phyloP scores from a whole-genome alignment of 345 rosid species.

The Geranium brycei region DNA sequence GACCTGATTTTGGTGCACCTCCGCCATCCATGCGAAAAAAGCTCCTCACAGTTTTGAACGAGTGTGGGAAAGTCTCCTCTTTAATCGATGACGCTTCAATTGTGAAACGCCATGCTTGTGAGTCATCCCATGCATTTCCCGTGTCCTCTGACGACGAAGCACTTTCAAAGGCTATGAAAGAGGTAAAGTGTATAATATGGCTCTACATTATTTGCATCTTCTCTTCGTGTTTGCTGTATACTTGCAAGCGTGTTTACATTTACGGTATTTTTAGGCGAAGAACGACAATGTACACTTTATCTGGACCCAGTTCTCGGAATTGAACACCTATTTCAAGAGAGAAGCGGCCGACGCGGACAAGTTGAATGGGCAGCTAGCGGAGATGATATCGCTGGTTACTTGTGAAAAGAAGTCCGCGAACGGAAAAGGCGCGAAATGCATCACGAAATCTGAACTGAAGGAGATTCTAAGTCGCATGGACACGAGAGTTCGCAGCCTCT shows the following conservation, averaged over 20 bases:
- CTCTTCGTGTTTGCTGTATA: not conserved
- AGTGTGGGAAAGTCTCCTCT: slow-evolving; percentile 61
- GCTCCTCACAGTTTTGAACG: slow-evolving; percentile 55
- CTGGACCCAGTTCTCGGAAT: slow-evolving; percentile 84
- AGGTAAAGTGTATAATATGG: slow-evolving; percentile 31
- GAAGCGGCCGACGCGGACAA: slow-evolving; percentile 52
- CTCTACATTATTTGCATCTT: not conserved
- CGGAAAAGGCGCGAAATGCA: slow-evolving; percentile 31
- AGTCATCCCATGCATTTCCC: slow-evolving; percentile 62
- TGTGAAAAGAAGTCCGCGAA: slow-evolving; percentile 35
- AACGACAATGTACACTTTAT: slow-evolving; percentile 54
- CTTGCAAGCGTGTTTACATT: not conserved
- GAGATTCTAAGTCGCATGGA: slow-evolving; percentile 47
- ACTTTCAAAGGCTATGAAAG: slow-evolving; percentile 56
- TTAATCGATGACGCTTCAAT: slow-evolving; percentile 53
- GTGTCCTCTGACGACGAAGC: slow-evolving; percentile 78
- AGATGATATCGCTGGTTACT: slow-evolving; percentile 64
- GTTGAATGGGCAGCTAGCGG: slow-evolving; percentile 56
- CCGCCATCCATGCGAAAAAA: slow-evolving; percentile 48
- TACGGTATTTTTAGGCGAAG: slow-evolving; percentile 40
- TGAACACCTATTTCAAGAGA: slow-evolving; percentile 49
- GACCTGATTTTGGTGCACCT: slow-evolving; percentile 87
- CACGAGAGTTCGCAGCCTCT: slow-evolving; percentile 36
- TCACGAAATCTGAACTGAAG: slow-evolving; percentile 39
- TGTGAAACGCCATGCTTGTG: slow-evolving; percentile 66